Evolutionary conservation across 805 yeast species (phyloP), one percentile per base, ranked within the genome.

Genomic region (Ogataea pignaliae): DNA sequence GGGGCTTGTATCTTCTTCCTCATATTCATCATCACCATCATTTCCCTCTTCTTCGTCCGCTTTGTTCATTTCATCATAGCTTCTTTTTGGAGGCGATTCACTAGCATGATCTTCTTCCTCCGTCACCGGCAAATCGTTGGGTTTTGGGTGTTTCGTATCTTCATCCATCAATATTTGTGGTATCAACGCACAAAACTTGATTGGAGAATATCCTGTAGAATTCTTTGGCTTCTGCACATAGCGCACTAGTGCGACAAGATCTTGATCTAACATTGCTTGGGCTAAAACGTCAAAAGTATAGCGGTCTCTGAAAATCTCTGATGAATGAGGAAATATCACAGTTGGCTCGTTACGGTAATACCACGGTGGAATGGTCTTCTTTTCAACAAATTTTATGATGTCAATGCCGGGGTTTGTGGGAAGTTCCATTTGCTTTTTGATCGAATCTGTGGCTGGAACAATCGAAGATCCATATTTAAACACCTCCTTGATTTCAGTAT

Each of bases 391-490:
- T 0, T 88, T 87, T 18, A 86, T 53, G 1, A 88, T 67, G 57
- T 83, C 89, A 11, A 88, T 56, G 0, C 84, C 82, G 1, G 82
- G 71, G 3, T 46, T 44, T 0, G 82, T 70, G 2, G 66, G 57
- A 17, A 79, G 69, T 29, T 64, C 65, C 14, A 79, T 57, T 3
- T 71, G 65, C 10, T 67, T 65, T 30, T 70, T 69, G 36, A 83
- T 58, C 2, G 72, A 70, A 0, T 69, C 61, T 12, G 82, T 78
- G 6, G 85, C 56, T 0, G 80, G 77, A 2, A 81, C 72, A 12
- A 76, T 66, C 9, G 79, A 73, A 1, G 70, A 66, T 3, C 95
- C 91, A 55, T 81, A 88, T 49, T 76, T 75, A 59, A 77, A 87
- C 0, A 85, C 95, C 32, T 76, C 76, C 4, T 73, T 72, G 21